These are phyloP conservation scores for Polyplosphaeria fusca DNA, from an alignment of 495 filamentous ascomycete species.

Conservation along the genomic window DNA sequence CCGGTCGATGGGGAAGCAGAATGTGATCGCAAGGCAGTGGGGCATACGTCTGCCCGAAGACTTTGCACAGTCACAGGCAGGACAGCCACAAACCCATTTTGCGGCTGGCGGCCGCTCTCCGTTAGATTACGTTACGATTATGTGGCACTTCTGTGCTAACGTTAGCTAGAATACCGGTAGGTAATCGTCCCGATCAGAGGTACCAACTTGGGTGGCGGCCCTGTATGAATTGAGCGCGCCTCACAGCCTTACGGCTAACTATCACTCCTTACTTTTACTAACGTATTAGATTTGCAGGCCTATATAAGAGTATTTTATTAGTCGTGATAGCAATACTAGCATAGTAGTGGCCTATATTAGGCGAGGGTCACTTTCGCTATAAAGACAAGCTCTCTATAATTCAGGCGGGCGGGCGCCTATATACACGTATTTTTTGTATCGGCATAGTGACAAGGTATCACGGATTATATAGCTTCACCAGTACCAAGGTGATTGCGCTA, in stretches of 20 bases:
- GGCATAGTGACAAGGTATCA: no score
- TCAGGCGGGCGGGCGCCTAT: neutral
- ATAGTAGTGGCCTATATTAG: constrained; percentile 1
- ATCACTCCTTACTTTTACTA: neutral
- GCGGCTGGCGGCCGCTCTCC: constrained; percentile 1
- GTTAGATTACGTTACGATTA: constrained; percentile 12
- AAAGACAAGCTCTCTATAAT: neutral
- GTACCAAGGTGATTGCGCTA: no score
- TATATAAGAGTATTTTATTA: neutral
- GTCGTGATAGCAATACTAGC: neutral
- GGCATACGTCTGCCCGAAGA: constrained; percentile 2
- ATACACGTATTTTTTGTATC: no score
- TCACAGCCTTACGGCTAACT: neutral
- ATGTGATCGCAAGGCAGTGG: neutral
- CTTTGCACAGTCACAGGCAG: constrained; percentile 3
- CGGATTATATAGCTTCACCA: no score
- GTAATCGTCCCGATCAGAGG: constrained; percentile 4
- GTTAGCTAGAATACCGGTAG: no score
- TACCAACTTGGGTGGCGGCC: neutral
- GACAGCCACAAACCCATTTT: constrained; percentile 5
- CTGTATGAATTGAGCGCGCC: constrained; percentile 3
- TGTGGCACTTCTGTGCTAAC: constrained; percentile 4
- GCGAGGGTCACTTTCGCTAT: neutral
- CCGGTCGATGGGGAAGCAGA: neutral
- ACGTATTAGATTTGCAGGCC: neutral